Evolutionary conservation across 768 basidiomycete genomes (phyloP).

Genomic region (Naganishia friedmannii): DNA sequence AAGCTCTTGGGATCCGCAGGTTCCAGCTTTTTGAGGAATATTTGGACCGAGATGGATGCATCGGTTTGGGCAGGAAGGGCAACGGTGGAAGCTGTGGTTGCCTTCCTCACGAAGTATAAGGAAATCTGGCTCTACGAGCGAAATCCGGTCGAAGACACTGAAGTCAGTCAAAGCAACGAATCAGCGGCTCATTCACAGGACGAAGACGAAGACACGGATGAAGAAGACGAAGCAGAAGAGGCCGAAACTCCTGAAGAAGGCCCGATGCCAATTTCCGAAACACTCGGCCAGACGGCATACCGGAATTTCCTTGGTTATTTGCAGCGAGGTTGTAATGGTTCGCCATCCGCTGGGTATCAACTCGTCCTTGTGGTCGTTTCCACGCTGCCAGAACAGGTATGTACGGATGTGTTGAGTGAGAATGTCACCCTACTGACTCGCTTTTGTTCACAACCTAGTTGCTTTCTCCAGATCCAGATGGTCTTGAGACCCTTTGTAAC

Average conservation of each 20-base stretch:
- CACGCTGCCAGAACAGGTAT: slow-evolving; percentile 69
- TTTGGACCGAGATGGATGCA: slow-evolving; percentile 68
- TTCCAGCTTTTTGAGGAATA: slow-evolving; percentile 63
- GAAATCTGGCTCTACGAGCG: slow-evolving; percentile 61
- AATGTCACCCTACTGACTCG: not conserved
- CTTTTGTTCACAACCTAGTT: slow-evolving; percentile 32
- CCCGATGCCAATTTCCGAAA: slow-evolving; percentile 25
- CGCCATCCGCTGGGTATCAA: slow-evolving; percentile 60
- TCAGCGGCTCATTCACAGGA: slow-evolving; percentile 49
- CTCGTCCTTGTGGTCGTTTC: slow-evolving; percentile 74
- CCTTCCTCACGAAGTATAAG: slow-evolving; percentile 59
- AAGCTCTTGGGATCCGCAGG: slow-evolving; percentile 28
- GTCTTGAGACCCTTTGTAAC: slow-evolving; percentile 61
- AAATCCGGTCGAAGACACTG: slow-evolving; percentile 37
- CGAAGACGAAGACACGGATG: slow-evolving; percentile 50
- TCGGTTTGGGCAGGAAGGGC: slow-evolving; percentile 58
- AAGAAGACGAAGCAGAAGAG: slow-evolving; percentile 48
- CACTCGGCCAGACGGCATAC: slow-evolving; percentile 58
- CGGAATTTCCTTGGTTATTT: slow-evolving; percentile 75
- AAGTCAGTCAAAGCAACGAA: slow-evolving; percentile 22
- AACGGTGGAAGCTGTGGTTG: slow-evolving; percentile 24
- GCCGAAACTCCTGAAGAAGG: slow-evolving; percentile 29
- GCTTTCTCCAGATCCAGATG: slow-evolving; percentile 45
- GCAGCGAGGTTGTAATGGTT: slow-evolving; percentile 32
- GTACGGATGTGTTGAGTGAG: not conserved